These are phyloP conservation scores for Microbotryum lychnidis-dioicae DNA, from an alignment of 1,284 basidiomycete species.

Conservation along the genomic window DNA sequence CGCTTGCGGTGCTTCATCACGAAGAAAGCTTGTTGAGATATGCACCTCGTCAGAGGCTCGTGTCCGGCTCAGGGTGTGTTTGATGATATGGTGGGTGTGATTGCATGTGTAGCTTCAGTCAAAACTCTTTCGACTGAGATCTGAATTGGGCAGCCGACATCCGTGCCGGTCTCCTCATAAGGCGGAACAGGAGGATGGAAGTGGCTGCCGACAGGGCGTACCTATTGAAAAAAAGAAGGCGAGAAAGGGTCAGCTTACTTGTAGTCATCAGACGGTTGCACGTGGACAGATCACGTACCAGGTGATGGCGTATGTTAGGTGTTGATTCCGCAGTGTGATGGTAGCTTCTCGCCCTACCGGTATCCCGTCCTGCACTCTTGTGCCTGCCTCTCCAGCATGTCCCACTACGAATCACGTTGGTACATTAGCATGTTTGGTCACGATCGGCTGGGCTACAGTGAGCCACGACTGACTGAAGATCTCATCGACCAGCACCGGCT, in stretches of 20 bases:
- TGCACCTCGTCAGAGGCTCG: too few relatives aligned
- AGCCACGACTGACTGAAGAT: constrained; percentile 59
- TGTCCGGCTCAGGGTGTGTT: too few relatives aligned
- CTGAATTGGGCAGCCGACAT: too few relatives aligned
- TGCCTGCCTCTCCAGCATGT: constrained; percentile 59
- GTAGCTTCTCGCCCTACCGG: constrained; percentile 77
- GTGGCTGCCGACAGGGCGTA: constrained; percentile 25
- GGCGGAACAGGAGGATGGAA: constrained; percentile 19
- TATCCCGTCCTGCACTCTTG: constrained; percentile 60
- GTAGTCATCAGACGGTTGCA: background rate
- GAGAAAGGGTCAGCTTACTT: background rate
- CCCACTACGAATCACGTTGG: constrained; percentile 55
- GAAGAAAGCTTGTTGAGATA: too few relatives aligned
- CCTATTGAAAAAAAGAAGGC: background rate
- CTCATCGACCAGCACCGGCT: constrained; percentile 77
- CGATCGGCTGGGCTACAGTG: constrained; percentile 11
- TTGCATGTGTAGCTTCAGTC: too few relatives aligned
- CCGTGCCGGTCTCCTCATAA: background rate
- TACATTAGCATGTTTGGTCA: constrained; percentile 30
- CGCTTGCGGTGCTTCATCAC: too few relatives aligned
- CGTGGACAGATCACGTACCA: constrained; percentile 52
- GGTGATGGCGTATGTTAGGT: constrained; percentile 89
- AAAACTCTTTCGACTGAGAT: too few relatives aligned
- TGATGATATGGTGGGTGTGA: too few relatives aligned
- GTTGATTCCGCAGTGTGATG: constrained; percentile 87